A percentile compares a stretch with the other conserved stretches of the same genome.
Conservation (phyloP, 192 early-diverging fungal species). For the Coemansia sp. region DNA sequence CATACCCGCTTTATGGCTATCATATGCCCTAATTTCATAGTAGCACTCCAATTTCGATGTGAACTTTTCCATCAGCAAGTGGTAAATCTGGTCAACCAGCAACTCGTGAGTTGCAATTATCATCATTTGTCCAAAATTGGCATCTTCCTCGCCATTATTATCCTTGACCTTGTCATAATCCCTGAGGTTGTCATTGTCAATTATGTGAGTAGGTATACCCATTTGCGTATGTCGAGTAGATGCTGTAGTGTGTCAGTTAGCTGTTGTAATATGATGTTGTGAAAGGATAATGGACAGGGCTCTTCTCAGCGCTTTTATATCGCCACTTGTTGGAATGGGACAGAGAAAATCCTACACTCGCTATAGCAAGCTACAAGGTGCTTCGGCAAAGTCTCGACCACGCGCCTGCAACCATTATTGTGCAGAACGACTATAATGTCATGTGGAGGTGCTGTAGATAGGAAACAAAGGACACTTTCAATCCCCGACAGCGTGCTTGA, state of each 20-base stretch:
- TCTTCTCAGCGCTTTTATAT: background rate
- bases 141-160: background rate
- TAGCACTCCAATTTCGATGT: background rate
- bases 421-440: background rate
- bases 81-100: background rate
- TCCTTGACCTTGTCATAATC: background rate
- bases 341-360: background rate
- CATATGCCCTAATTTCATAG: background rate
- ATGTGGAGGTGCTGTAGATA: background rate
- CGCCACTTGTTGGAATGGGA: background rate
- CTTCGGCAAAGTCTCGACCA: background rate
- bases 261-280: background rate
- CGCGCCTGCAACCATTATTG: too few relatives aligned
- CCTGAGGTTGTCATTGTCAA: background rate
- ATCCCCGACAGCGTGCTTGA: background rate
- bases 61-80: background rate
- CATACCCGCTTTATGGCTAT: background rate
- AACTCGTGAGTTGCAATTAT: background rate
- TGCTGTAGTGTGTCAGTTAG: background rate
- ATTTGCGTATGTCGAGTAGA: background rate
- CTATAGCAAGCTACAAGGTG: background rate
- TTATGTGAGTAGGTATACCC: background rate
- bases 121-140: background rate
- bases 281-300: background rate
- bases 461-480: background rate